phyloP scores from a whole-genome alignment of 2,329 filamentous ascomycete species.

The Pseudogymnoascus sp. region DNA sequence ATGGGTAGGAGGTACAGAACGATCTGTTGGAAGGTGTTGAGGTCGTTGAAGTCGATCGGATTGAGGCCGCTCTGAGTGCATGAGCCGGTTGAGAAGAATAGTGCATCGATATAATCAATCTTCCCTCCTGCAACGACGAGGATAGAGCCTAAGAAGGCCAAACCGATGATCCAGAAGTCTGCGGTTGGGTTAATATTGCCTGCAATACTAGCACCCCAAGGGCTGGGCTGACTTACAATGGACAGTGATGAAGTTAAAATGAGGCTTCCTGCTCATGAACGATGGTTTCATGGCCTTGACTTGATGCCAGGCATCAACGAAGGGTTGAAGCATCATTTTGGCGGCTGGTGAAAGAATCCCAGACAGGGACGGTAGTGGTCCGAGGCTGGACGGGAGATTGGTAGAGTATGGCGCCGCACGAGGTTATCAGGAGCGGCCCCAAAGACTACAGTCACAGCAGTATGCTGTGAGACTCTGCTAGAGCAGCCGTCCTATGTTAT shows the following conservation, averaged over 20 bases:
- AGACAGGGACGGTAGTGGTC: neutral
- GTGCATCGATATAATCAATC: conserved; percentile 73
- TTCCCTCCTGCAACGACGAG: conserved; percentile 61
- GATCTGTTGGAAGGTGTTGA: conserved; percentile 67
- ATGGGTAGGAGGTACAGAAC: conserved; percentile 65
- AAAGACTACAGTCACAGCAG: neutral
- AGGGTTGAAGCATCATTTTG: conserved; percentile 3
- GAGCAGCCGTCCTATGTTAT: neutral
- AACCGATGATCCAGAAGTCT: conserved; percentile 75
- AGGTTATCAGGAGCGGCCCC: neutral
- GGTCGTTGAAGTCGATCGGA: conserved; percentile 59
- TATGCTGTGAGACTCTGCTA: neutral
- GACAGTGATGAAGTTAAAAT: conserved; percentile 73
- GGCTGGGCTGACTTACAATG: conserved; percentile 55
- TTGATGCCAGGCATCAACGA: conserved; percentile 31
- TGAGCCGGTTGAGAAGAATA: conserved; percentile 79
- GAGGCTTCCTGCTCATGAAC: conserved; percentile 53
- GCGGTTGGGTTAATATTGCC: conserved; percentile 11
- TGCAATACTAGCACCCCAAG: neutral
- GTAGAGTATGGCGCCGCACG: neutral
- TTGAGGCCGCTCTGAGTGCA: conserved; percentile 93
- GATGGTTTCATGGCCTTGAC: conserved; percentile 46
- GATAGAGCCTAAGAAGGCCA: conserved; percentile 67
- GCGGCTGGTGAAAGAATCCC: neutral
- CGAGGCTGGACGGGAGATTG: neutral